These are phyloP conservation scores for Cordyceps pruinosa DNA, from an alignment of 2,329 filamentous ascomycete species.

Conservation along the genomic window DNA sequence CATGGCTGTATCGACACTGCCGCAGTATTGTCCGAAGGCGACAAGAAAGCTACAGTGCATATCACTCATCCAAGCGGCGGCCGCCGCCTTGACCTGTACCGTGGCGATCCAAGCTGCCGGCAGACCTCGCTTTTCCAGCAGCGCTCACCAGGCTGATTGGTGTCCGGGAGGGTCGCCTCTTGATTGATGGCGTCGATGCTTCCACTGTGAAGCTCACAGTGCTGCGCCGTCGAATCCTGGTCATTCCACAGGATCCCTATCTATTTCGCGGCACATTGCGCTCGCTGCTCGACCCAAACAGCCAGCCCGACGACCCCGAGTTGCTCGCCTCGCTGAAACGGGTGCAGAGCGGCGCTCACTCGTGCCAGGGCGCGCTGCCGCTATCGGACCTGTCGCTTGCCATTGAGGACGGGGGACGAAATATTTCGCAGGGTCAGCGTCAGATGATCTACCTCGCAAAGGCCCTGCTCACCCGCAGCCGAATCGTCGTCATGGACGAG, in stretches of 20 bases:
- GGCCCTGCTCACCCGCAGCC: constrained; percentile 50
- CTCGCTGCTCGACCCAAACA: constrained; percentile 63
- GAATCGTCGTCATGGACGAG: constrained; percentile 66
- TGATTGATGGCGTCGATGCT: constrained; percentile 30
- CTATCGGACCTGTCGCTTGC: not conserved
- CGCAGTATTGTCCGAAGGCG: too few species aligned
- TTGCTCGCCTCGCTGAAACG: constrained; percentile 56
- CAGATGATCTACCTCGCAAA: constrained; percentile 61
- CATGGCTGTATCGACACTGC: too few species aligned
- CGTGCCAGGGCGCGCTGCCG: not conserved
- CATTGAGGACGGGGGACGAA: constrained; percentile 14
- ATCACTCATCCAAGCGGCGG: too few species aligned
- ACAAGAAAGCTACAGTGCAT: too few species aligned
- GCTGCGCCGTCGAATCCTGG: constrained; percentile 59
- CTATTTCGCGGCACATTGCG: constrained; percentile 66
- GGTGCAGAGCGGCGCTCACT: not conserved
- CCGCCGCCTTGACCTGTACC: too few species aligned
- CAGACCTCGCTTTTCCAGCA: too few species aligned
- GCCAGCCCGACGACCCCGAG: constrained; percentile 54
- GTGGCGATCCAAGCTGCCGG: too few species aligned
- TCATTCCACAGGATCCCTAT: constrained; percentile 66
- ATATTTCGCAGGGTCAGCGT: constrained; percentile 60
- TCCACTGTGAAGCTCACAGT: constrained; percentile 57
- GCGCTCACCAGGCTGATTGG: not conserved
- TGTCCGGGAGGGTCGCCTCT: not conserved